Conservation (phyloP, 176 grass and related monocot species). For the Carex scoparia region DNA sequence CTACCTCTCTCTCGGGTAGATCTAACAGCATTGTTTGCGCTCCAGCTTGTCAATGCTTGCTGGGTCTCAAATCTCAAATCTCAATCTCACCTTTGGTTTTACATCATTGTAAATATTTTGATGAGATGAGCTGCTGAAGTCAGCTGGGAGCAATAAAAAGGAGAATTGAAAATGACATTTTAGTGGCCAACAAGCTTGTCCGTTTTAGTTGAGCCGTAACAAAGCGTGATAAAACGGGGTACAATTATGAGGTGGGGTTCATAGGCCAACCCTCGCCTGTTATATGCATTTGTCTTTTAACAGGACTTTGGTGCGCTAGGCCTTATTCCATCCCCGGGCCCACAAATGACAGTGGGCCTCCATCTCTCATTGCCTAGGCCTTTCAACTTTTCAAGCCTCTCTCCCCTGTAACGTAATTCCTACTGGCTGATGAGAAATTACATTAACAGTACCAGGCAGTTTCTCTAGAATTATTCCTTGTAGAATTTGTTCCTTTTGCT, state of each 20-base stretch:
- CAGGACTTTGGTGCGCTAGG: slow-evolving; percentile 2
- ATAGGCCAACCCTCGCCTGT: neutral
- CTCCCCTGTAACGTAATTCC: slow-evolving; percentile 31
- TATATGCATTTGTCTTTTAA: slow-evolving; percentile 6
- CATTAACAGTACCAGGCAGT: neutral
- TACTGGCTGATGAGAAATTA: slow-evolving; percentile 12
- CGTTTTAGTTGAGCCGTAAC: neutral
- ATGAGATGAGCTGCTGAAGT: no score
- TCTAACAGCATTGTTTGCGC: neutral
- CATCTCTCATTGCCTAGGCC: slow-evolving; percentile 13
- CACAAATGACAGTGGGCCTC: neutral
- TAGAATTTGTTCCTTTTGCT: neutral
- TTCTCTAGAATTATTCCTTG: neutral
- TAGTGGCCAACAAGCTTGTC: slow-evolving; percentile 5
- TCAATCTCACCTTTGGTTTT: neutral
- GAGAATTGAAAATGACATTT: slow-evolving; percentile 2
- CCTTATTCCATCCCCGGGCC: neutral
- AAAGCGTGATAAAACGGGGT: neutral
- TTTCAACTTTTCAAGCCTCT: slow-evolving; percentile 26
- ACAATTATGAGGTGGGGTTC: neutral
- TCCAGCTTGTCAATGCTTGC: neutral
- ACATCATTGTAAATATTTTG: neutral
- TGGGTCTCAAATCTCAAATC: neutral
- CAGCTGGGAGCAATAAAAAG: neutral
- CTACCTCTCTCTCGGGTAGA: neutral